Conservation (phyloP, 441 rosid species). For the Kokia cookei region DNA sequence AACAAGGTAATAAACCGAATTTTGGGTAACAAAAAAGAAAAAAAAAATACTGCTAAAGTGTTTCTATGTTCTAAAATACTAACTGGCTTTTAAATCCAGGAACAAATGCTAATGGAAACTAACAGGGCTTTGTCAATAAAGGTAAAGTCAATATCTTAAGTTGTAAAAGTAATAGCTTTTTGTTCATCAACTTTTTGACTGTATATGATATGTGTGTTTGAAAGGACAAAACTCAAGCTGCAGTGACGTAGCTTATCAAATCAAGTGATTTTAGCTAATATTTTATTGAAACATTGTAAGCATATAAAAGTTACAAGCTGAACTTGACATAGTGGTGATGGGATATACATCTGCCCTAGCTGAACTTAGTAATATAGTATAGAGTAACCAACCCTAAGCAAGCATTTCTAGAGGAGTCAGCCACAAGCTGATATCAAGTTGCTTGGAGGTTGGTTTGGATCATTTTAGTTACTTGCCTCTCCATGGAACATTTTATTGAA, state of each 20-base stretch:
- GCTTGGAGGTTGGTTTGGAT: neutral
- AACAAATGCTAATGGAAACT: slow-evolving; percentile 75
- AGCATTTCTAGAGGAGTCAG: neutral
- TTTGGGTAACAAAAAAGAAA: neutral
- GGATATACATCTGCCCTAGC: too few species aligned
- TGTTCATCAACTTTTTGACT: neutral
- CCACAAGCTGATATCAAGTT: neutral
- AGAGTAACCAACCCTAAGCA: neutral
- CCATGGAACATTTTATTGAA: neutral
- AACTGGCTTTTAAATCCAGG: slow-evolving; percentile 34
- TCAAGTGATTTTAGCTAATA: neutral
- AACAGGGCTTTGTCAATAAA: slow-evolving; percentile 76
- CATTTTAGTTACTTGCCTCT: neutral
- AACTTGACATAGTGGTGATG: too few species aligned
- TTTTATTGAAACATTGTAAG: too few species aligned
- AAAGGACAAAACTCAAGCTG: neutral
- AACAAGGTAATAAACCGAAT: slow-evolving; percentile 50
- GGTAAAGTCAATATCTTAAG: slow-evolving; percentile 33
- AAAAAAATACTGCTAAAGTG: neutral
- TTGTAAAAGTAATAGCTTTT: neutral
- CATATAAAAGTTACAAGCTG: too few species aligned
- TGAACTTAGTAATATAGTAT: neutral
- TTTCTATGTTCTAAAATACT: neutral
- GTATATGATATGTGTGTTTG: neutral
- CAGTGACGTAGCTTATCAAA: neutral